A percentile compares a stretch with the other conserved stretches of the same genome.
Evolutionary conservation across 108 stramenopile species (phyloP).

Genomic region (Cyclostephanos invisitatus): DNA sequence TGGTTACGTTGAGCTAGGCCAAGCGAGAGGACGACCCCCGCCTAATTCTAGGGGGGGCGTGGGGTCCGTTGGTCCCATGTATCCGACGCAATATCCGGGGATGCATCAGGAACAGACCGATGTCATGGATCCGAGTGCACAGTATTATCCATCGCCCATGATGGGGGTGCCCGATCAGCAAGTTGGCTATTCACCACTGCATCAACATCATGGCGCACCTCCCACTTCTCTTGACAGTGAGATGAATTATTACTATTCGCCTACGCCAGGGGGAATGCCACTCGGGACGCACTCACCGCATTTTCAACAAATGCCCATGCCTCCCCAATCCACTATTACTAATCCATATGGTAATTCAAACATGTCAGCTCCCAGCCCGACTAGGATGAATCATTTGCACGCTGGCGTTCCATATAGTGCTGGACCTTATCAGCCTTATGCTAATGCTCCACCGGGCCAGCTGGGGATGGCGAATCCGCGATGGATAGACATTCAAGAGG

Average conservation of each 20-base stretch:
- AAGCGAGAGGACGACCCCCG: conserved; percentile 16
- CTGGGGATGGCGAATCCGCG: conserved; percentile 26
- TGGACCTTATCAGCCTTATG: conserved; percentile 3
- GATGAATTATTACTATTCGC: conserved; percentile 34
- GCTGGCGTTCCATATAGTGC: neutral
- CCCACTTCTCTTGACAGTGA: conserved; percentile 14
- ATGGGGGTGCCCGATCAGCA: conserved; percentile 3
- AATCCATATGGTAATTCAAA: conserved; percentile 27
- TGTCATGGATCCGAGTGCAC: conserved; percentile 18
- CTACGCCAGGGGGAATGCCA: neutral
- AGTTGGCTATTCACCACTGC: conserved; percentile 21
- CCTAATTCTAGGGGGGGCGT: conserved; percentile 20
- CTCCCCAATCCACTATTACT: neutral
- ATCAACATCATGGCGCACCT: conserved; percentile 25
- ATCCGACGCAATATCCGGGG: conserved; percentile 9
- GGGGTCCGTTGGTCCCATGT: conserved; percentile 15
- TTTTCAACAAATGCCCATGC: conserved; percentile 10
- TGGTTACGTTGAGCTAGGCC: conserved; percentile 46
- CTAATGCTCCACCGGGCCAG: conserved; percentile 10
- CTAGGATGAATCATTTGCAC: neutral
- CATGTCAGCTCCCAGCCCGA: neutral
- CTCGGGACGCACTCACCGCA: conserved; percentile 5
- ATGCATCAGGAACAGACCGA: conserved; percentile 22
- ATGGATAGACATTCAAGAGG: conserved; percentile 38
- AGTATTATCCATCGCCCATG: conserved; percentile 22